Evolutionary conservation across 805 yeast species (phyloP).

Genomic region (Cyberlindnera petersonii): DNA sequence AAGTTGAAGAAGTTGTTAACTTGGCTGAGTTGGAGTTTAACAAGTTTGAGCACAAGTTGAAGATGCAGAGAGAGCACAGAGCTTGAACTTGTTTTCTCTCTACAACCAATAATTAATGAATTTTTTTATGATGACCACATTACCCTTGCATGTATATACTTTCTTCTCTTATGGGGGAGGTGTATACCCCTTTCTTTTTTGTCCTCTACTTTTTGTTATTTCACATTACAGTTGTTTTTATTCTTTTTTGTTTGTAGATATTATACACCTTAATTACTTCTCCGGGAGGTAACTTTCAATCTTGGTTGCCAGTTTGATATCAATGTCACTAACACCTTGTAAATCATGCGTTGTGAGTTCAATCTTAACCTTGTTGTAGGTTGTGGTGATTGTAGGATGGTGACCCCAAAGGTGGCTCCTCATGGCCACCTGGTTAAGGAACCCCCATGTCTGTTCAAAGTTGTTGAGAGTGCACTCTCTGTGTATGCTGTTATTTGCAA

Average conservation of each 20-base stretch:
- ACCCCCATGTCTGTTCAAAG: slow-evolving; percentile 62
- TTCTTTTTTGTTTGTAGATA: neutral
- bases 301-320: slow-evolving; percentile 51
- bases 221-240: neutral
- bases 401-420: slow-evolving; percentile 57
- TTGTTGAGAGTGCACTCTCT: slow-evolving; percentile 41
- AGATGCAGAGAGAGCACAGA: slow-evolving; percentile 19
- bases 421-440: slow-evolving; percentile 54
- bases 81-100: slow-evolving; percentile 1
- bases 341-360: slow-evolving; percentile 64
- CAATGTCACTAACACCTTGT: slow-evolving; percentile 49
- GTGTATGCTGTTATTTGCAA: slow-evolving; percentile 21
- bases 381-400: slow-evolving; percentile 65
- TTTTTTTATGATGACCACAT: neutral
- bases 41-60: slow-evolving; percentile 28
- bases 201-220: neutral
- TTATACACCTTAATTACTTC: slow-evolving; percentile 3
- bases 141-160: neutral
- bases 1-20: slow-evolving; percentile 71
- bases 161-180: too few species aligned
- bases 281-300: slow-evolving; percentile 43
- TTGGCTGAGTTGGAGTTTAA: slow-evolving; percentile 29
- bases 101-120: neutral
- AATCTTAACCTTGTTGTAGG: slow-evolving; percentile 55
- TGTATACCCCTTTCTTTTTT: neutral